Evolutionary conservation across 305 asterid species (phyloP).

Genomic region (Solanum hybrid): DNA sequence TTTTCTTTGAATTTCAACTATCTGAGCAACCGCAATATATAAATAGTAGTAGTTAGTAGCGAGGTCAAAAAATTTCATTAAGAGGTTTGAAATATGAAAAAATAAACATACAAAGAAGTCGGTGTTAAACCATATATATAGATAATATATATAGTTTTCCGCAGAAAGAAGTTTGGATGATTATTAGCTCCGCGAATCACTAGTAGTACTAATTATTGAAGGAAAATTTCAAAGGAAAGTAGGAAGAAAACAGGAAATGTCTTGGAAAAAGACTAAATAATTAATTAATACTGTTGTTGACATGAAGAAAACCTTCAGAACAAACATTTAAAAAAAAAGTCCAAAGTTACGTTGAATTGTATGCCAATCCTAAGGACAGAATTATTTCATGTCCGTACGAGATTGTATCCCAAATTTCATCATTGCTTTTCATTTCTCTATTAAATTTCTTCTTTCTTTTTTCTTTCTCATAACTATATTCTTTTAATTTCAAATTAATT

Average conservation of each 20-base stretch:
- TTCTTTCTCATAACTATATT: neutral
- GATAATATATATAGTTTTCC: neutral
- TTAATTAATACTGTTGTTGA: neutral
- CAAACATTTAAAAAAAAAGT: neutral
- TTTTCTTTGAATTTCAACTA: neutral
- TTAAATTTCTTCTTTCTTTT: neutral
- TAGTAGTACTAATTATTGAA: neutral
- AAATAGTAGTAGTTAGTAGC: neutral
- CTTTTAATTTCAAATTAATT: too few species aligned
- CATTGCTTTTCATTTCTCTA: neutral
- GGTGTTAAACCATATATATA: too few species aligned
- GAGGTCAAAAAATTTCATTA: too few species aligned
- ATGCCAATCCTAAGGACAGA: neutral
- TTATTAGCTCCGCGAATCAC: neutral
- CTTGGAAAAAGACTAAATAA: neutral
- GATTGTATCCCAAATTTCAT: neutral
- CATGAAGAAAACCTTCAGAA: neutral
- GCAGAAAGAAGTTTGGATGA: neutral
- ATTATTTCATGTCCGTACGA: neutral
- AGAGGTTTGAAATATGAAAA: too few species aligned
- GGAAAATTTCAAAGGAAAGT: neutral
- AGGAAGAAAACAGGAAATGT: neutral
- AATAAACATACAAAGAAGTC: too few species aligned
- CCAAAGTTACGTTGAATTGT: neutral
- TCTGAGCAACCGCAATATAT: neutral